A percentile compares a stretch with the other conserved stretches of the same genome.
These are phyloP conservation scores for Rhizopogon salebrosus DNA, from an alignment of 768 basidiomycete species.

Conservation along the genomic window DNA sequence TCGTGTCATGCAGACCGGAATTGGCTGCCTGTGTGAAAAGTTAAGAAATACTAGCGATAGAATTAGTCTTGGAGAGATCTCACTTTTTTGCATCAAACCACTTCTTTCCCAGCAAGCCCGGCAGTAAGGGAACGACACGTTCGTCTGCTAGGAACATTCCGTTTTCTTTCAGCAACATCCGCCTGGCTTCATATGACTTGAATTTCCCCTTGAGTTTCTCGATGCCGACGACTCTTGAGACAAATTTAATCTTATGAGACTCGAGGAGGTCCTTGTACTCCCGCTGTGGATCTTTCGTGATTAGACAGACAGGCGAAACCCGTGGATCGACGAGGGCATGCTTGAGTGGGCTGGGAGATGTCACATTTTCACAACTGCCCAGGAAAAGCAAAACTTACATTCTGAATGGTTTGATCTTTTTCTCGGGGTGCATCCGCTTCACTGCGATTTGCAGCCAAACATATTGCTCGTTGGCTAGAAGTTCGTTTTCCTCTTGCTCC, in stretches of 20 bases:
- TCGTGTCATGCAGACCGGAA: slow-evolving; percentile 83
- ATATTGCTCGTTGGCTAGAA: slow-evolving; percentile 76
- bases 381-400: slow-evolving; percentile 53
- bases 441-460: slow-evolving; percentile 88
- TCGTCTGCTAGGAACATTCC: slow-evolving; percentile 94
- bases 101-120: slow-evolving; percentile 78
- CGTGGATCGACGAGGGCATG: slow-evolving; percentile 84
- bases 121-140: slow-evolving; percentile 80
- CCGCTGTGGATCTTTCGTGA: slow-evolving; percentile 94
- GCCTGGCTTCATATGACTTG: slow-evolving; percentile 75
- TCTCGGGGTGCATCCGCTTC: slow-evolving; percentile 72
- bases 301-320: slow-evolving; percentile 75
- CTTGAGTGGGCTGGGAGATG: slow-evolving; percentile 55
- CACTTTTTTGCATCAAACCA: slow-evolving; percentile 97
- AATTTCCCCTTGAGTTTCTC: slow-evolving; percentile 93
- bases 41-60: slow-evolving; percentile 1
- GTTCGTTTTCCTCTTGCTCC: slow-evolving; percentile 66
- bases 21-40: slow-evolving; percentile 67
- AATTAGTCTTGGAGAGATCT: slow-evolving; percentile 21
- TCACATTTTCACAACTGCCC: slow-evolving; percentile 3
- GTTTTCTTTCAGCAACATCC: slow-evolving; percentile 82
- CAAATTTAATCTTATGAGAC: slow-evolving; percentile 75
- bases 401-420: slow-evolving; percentile 73
- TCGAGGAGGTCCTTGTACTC: slow-evolving; percentile 93
- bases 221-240: slow-evolving; percentile 86